A percentile compares a stretch with the other conserved stretches of the same genome.
Conservation (phyloP, 1,284 basidiomycete species). For the Microbotryum lychnidis-dioicae region DNA sequence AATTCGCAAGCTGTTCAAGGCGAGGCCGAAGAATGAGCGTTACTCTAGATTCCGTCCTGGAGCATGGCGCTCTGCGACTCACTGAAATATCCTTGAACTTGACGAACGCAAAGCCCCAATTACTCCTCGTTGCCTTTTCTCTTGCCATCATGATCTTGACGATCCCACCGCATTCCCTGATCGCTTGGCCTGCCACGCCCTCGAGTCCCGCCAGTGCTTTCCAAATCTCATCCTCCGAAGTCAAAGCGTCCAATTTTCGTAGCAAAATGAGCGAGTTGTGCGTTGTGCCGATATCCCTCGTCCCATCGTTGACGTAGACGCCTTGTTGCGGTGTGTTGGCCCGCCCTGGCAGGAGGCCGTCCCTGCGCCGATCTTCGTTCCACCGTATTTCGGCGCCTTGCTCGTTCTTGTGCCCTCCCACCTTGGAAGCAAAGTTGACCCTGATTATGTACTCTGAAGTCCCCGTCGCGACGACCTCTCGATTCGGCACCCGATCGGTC, state of each 20-base stretch:
- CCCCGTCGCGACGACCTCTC: slow-evolving; percentile 19
- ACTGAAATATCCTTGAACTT: slow-evolving; percentile 78
- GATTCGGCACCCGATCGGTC: slow-evolving; percentile 19
- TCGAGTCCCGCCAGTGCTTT: slow-evolving; percentile 40
- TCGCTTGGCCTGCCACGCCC: slow-evolving; percentile 54
- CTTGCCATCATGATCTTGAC: slow-evolving; percentile 75
- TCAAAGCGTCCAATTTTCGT: slow-evolving; percentile 76
- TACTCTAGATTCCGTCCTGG: background rate
- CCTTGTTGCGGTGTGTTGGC: slow-evolving; percentile 47
- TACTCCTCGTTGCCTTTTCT: slow-evolving; percentile 69
- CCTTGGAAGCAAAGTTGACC: slow-evolving; percentile 44
- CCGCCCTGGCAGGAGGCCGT: too few relatives aligned
- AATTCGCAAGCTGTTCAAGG: slow-evolving; percentile 37
- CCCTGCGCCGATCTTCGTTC: slow-evolving; percentile 42
- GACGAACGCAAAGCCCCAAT: slow-evolving; percentile 86
- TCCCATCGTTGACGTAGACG: slow-evolving; percentile 66
- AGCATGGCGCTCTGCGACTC: slow-evolving; percentile 15
- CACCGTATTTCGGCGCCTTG: slow-evolving; percentile 47
- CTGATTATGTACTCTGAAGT: slow-evolving; percentile 13
- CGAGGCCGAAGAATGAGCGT: slow-evolving; percentile 44
- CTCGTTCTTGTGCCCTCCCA: slow-evolving; percentile 43
- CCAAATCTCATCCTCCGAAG: slow-evolving; percentile 50
- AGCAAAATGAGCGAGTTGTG: slow-evolving; percentile 63
- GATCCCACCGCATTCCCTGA: slow-evolving; percentile 71
- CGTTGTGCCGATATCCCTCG: slow-evolving; percentile 78